Percentiles rank a stretch among this genome's conserved stretches.
phyloP scores from a whole-genome alignment of 495 filamentous ascomycete species.

The Penicillium malachiteum region DNA sequence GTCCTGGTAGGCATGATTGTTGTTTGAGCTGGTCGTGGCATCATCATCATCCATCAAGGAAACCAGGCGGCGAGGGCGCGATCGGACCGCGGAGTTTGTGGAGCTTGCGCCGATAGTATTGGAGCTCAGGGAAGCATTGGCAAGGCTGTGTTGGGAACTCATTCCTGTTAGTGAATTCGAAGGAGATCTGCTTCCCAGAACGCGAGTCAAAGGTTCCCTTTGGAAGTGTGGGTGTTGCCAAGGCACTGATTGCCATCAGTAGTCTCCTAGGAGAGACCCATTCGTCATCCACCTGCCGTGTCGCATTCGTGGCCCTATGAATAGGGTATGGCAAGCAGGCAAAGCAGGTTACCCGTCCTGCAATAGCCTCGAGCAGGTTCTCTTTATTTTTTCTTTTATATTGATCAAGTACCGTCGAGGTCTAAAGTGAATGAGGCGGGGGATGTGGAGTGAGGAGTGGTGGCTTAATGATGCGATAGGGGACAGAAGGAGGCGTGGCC shows the following conservation, averaged over 20 bases:
- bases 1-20: slow-evolving; percentile 21
- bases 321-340: slow-evolving; percentile 3
- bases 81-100: slow-evolving; percentile 40
- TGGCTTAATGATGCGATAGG: slow-evolving; percentile 20
- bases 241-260: slow-evolving; percentile 46
- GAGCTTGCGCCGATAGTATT: slow-evolving; percentile 34
- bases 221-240: slow-evolving; percentile 32
- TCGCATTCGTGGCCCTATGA: slow-evolving; percentile 39
- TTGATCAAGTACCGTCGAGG: background rate
- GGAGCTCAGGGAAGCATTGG: slow-evolving; percentile 40
- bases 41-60: slow-evolving; percentile 42
- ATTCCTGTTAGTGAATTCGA: slow-evolving; percentile 36
- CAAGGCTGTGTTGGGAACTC: slow-evolving; percentile 43
- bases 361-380: background rate
- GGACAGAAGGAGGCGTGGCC: slow-evolving; percentile 13
- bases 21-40: slow-evolving; percentile 16
- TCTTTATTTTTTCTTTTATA: background rate
- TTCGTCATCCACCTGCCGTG: slow-evolving; percentile 41
- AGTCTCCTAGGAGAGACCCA: slow-evolving; percentile 41
- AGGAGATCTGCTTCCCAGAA: slow-evolving; percentile 17
- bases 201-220: slow-evolving; percentile 26
- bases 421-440: slow-evolving; percentile 2
- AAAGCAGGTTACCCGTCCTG: slow-evolving; percentile 3
- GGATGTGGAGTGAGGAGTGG: slow-evolving; percentile 8
- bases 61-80: slow-evolving; percentile 45